These are phyloP conservation scores for Lithospermum erythrorhizon DNA, from an alignment of 257 asterid genomes.

Conservation along the genomic window DNA sequence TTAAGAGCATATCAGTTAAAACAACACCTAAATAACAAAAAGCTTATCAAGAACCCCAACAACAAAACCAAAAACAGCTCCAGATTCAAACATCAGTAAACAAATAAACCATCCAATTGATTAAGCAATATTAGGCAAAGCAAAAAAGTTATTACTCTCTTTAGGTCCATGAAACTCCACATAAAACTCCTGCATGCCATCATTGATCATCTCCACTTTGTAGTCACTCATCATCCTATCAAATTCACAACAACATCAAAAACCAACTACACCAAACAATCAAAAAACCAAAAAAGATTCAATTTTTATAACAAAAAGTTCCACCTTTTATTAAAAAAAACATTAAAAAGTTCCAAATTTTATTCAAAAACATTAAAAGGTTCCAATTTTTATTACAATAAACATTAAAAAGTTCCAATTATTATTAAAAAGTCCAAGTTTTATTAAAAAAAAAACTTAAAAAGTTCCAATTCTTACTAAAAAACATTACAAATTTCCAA, in stretches of 20 bases:
- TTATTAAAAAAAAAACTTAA: slow-evolving; percentile 2
- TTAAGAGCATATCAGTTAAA: neutral
- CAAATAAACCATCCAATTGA: slow-evolving; percentile 12
- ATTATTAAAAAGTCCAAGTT: slow-evolving; percentile 5
- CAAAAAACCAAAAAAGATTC: neutral
- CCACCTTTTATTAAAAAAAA: slow-evolving; percentile 6
- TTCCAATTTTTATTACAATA: neutral
- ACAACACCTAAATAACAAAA: slow-evolving; percentile 1
- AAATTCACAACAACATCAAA: slow-evolving; percentile 12
- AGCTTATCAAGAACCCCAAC: slow-evolving; percentile 6
- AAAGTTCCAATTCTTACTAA: neutral
- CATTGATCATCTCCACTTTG: slow-evolving; percentile 91
- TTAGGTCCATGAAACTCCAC: slow-evolving; percentile 88
- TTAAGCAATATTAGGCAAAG: neutral
- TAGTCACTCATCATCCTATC: slow-evolving; percentile 89
- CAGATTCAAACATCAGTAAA: neutral
- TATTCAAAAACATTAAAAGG: slow-evolving; percentile 4
- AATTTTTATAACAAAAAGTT: slow-evolving; percentile 3
- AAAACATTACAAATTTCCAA: neutral
- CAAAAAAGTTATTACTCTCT: slow-evolving; percentile 42
- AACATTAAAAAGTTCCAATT: neutral
- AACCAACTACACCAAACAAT: slow-evolving; percentile 7
- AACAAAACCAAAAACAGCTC: slow-evolving; percentile 10
- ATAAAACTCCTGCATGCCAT: slow-evolving; percentile 71
- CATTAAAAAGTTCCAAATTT: slow-evolving; percentile 80